Percentiles rank a stretch among this genome's conserved stretches.
These are phyloP conservation scores for Hymenoscyphus fructigenus DNA, from an alignment of 2,329 filamentous ascomycete genomes.

Conservation along the genomic window DNA sequence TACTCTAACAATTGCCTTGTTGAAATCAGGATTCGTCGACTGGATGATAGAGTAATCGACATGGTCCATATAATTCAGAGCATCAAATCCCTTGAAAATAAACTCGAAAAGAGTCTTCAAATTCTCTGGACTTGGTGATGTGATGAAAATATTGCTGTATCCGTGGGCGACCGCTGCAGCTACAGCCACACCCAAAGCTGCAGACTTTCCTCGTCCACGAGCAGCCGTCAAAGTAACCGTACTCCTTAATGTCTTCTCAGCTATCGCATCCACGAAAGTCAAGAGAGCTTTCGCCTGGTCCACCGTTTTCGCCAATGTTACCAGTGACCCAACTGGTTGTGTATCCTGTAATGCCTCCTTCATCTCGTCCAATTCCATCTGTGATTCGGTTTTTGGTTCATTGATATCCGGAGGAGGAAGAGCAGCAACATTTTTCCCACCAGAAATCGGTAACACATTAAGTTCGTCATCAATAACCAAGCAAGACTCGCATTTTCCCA, in stretches of 20 bases:
- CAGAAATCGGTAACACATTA: slow-evolving; percentile 95
- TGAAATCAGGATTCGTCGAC: slow-evolving; percentile 96
- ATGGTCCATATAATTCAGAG: slow-evolving; percentile 89
- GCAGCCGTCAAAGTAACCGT: slow-evolving; percentile 93
- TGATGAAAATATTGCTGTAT: slow-evolving; percentile 99
- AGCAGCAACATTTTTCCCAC: slow-evolving; percentile 83
- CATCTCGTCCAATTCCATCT: slow-evolving; percentile 77
- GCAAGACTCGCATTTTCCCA: slow-evolving; percentile 93
- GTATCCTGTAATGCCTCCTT: slow-evolving; percentile 86
- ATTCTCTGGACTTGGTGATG: slow-evolving; percentile 95
- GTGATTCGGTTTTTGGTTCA: slow-evolving; percentile 67
- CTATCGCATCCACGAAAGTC: slow-evolving; percentile 93
- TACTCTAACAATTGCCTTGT: slow-evolving; percentile 96
- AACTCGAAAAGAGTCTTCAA: slow-evolving; percentile 98
- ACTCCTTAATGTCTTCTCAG: slow-evolving; percentile 90
- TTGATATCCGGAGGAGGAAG: slow-evolving; percentile 75
- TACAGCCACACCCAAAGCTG: slow-evolving; percentile 89
- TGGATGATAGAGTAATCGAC: slow-evolving; percentile 98
- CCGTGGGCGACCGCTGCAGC: slow-evolving; percentile 93
- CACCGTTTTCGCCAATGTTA: slow-evolving; percentile 83
- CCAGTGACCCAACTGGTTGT: slow-evolving; percentile 79
- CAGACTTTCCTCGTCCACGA: slow-evolving; percentile 94
- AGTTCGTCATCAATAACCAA: slow-evolving; percentile 96
- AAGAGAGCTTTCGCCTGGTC: slow-evolving; percentile 97
- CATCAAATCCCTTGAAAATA: slow-evolving; percentile 96